These are phyloP conservation scores for Pilasporangium apinafurcum DNA, from an alignment of 352 stramenopile genomes.

Conservation along the genomic window DNA sequence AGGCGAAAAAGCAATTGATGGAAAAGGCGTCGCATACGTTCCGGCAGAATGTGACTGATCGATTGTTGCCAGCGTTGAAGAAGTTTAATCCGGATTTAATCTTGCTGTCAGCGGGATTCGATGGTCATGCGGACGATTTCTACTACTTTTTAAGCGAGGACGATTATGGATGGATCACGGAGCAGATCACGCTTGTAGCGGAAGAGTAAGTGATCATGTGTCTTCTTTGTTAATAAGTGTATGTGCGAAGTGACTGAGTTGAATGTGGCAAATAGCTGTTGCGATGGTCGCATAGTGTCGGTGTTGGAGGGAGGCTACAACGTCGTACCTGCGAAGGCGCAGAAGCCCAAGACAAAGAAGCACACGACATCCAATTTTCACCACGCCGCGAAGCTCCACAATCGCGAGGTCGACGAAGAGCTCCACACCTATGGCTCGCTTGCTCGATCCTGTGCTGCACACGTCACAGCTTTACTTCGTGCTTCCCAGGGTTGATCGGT, in stretches of 20 bases:
- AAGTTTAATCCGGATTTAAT: slow-evolving; percentile 55
- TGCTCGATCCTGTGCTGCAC: slow-evolving; percentile 46
- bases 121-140: slow-evolving; percentile 59
- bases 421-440: slow-evolving; percentile 47
- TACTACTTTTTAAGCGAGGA: slow-evolving; percentile 75
- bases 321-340: slow-evolving; percentile 38
- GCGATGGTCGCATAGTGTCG: slow-evolving; percentile 90
- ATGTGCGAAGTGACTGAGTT: not conserved
- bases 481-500: slow-evolving; percentile 23
- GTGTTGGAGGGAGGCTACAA: slow-evolving; percentile 95
- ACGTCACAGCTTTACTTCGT: slow-evolving; percentile 48
- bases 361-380: slow-evolving; percentile 44
- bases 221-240: too few relatives aligned
- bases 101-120: slow-evolving; percentile 64
- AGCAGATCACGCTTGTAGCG: slow-evolving; percentile 82
- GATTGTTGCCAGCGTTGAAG: slow-evolving; percentile 38
- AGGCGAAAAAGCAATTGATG: slow-evolving; percentile 46
- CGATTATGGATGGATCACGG: slow-evolving; percentile 85
- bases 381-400: slow-evolving; percentile 36
- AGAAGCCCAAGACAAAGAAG: slow-evolving; percentile 30
- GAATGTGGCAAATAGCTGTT: slow-evolving; percentile 36
- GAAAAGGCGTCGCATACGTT: slow-evolving; percentile 38
- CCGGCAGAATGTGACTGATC: slow-evolving; percentile 29
- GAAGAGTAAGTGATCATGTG: slow-evolving; percentile 69
- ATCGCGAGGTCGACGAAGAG: slow-evolving; percentile 46